Evolutionary conservation across 768 basidiomycete genomes (phyloP).

Genomic region (Tephrocybe rancida): DNA sequence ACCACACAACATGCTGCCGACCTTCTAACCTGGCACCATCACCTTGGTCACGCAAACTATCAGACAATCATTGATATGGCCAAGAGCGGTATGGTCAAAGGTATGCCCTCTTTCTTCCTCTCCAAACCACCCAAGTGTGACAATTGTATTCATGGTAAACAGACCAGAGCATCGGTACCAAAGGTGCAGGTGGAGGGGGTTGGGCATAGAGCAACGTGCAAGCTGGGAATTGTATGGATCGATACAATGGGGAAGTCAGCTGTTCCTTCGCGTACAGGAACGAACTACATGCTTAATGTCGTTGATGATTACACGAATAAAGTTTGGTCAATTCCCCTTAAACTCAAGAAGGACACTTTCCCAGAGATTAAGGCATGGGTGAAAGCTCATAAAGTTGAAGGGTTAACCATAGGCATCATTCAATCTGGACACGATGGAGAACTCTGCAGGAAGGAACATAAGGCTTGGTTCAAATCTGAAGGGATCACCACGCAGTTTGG

Average conservation of each 20-base stretch:
- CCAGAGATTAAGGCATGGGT: background rate
- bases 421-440: background rate
- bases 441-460: background rate
- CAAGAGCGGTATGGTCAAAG: no score
- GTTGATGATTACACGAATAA: no score
- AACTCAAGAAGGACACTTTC: background rate
- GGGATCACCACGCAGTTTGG: background rate
- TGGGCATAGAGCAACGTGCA: background rate
- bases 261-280: background rate
- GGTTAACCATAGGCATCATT: background rate
- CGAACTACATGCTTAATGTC: no score
- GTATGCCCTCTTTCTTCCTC: background rate
- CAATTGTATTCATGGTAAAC: background rate
- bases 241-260: background rate
- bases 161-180: background rate
- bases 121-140: background rate
- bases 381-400: background rate
- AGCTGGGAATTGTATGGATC: no score
- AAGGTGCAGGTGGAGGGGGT: background rate
- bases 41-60: constrained; percentile 7
- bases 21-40: background rate
- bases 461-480: background rate
- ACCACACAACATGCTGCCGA: background rate
- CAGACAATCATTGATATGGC: background rate
- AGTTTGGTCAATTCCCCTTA: background rate